Evolutionary conservation across 176 grass and related monocot species (phyloP), one percentile per base, ranked within the genome.

Genomic region (Olyra latifolia): DNA sequence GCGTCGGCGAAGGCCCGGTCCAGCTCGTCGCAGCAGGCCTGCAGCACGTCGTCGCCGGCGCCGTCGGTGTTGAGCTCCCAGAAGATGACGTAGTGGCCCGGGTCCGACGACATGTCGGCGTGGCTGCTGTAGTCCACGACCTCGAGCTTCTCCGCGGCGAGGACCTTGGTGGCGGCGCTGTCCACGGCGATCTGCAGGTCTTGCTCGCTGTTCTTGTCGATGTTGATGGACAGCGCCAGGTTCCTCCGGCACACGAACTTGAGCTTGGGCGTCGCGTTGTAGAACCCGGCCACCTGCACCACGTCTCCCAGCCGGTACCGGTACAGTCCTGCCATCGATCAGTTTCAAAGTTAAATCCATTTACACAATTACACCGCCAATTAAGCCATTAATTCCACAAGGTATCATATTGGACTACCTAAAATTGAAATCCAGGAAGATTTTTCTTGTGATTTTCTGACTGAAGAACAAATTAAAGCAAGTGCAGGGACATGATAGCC

Each of bases 121-220:
- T 92, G 86, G 83, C 90, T 98, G 32, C 81, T 93, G 88, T 80
- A 98, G 83, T 98, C 95, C 11, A 93, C 86, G 17, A 98, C 84
- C 69, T 98, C 95, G 23, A 98, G 87, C 83, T 98, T 98, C 76
- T 97, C 89, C 0, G 66, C 90, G 0, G 90, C 95, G 5, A 92
- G 87, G 57, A 86, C 53, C 70, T 85, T 78, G 62, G 61, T 56
- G 2, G 80, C 68, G 1, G 92, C 92, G 41, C 70, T 52, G 42
- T 94, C 86, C 2, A 98, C 90, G 7, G 88, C 86, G 0, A 93
- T 64, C 73, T 98, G 92, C 6, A 98, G 90, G 81, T 98, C 92
- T 30, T 87, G 85, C 84, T 98, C 92, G 42, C 85, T 95, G 86
- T 91, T 98, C 83, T 98, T 98, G 89, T 98, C 95, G 62, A 94